Percentiles rank a stretch among this genome's conserved stretches.
These are phyloP conservation scores for Emergomyces africanus DNA, from an alignment of 2,329 filamentous ascomycete genomes.

Conservation along the genomic window DNA sequence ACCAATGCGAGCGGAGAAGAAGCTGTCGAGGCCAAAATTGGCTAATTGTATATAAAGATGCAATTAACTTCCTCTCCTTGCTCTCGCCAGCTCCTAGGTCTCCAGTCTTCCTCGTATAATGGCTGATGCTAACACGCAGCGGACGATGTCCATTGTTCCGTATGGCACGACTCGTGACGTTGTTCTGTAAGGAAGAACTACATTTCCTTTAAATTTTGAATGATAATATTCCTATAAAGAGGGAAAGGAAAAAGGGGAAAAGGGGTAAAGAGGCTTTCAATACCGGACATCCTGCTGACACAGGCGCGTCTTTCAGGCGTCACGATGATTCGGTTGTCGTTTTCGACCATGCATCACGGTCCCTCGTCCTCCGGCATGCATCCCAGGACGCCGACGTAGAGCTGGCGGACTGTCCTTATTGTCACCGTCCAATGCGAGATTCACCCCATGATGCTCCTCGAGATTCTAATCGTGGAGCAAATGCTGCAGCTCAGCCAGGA, in stretches of 20 bases:
- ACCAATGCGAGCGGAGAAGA: not conserved
- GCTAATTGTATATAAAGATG: constrained; percentile 5
- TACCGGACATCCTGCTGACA: constrained; percentile 7
- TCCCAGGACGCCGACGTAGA: constrained; percentile 40
- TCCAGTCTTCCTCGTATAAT: constrained; percentile 5
- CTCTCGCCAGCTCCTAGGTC: not conserved
- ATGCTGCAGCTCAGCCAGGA: constrained; percentile 35
- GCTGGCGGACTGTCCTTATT: constrained; percentile 71
- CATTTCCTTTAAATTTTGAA: constrained; percentile 2
- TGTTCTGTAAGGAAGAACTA: constrained; percentile 27
- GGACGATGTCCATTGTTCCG: constrained; percentile 31
- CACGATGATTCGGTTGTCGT: constrained; percentile 89
- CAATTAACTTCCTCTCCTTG: not conserved
- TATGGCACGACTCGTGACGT: constrained; percentile 31
- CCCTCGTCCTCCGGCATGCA: constrained; percentile 65
- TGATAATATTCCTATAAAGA: not conserved
- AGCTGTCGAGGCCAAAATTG: not conserved
- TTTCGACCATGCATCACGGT: constrained; percentile 71
- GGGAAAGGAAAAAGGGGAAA: too few species aligned
- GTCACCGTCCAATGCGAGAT: constrained; percentile 57
- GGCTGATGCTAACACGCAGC: constrained; percentile 8
- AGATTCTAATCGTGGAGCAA: constrained; percentile 20
- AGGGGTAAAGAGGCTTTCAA: not conserved
- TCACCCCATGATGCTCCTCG: constrained; percentile 26
- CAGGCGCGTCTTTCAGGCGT: constrained; percentile 44